phyloP scores from a whole-genome alignment of 2,329 filamentous ascomycete genomes.

The Fusarium subtropicale region DNA sequence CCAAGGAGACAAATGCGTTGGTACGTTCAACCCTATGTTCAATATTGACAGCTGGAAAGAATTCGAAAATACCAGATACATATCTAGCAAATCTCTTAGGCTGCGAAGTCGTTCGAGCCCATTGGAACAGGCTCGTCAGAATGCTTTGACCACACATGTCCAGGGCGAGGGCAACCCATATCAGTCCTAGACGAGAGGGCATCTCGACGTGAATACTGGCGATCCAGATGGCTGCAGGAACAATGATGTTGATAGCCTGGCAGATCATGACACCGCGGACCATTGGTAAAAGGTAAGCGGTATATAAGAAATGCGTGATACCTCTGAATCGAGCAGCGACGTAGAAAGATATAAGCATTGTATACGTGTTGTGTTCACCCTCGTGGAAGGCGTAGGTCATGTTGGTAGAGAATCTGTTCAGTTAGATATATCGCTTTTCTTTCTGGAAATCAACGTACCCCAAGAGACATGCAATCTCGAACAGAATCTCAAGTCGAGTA shows the following conservation, averaged over 20 bases:
- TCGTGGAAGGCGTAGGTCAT: conserved; percentile 67
- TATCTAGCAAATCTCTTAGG: conserved; percentile 38
- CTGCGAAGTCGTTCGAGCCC: conserved; percentile 34
- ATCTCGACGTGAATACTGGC: conserved; percentile 67
- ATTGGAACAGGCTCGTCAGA: conserved; percentile 56
- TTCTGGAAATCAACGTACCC: conserved; percentile 52
- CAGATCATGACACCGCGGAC: conserved; percentile 66
- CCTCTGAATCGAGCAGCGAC: conserved; percentile 67
- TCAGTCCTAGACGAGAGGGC: conserved; percentile 65
- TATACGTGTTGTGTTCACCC: conserved; percentile 62
- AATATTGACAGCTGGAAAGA: conserved; percentile 72
- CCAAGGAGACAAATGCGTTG: conserved; percentile 72
- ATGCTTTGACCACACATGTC: conserved; percentile 63
- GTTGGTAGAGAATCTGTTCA: conserved; percentile 67
- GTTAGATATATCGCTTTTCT: not conserved
- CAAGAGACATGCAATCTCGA: conserved; percentile 70
- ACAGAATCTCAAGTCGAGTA: conserved; percentile 68
- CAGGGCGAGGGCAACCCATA: conserved; percentile 66
- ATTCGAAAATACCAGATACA: conserved; percentile 62
- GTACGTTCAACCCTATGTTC: conserved; percentile 74
- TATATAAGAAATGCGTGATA: conserved; percentile 60
- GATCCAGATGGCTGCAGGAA: conserved; percentile 69
- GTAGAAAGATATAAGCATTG: conserved; percentile 70
- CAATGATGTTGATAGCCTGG: conserved; percentile 56
- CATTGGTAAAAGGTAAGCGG: conserved; percentile 65